Evolutionary conservation across 371 early-diverging fungal species (phyloP).

Genomic region (Capniomyces stellatus): DNA sequence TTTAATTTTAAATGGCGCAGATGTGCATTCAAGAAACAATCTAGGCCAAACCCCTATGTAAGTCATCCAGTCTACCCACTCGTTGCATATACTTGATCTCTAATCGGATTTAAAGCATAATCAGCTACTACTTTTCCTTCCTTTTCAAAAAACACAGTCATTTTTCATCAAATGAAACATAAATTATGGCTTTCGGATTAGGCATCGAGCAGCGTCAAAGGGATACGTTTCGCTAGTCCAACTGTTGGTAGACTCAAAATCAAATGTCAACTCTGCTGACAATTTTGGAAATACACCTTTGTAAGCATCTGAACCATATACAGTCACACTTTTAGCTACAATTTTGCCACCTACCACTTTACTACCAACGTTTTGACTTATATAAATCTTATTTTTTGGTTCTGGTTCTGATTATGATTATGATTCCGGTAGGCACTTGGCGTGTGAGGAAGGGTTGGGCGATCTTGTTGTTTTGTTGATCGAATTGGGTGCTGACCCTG

Average conservation of each 20-base stretch:
- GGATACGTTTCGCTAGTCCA: not conserved
- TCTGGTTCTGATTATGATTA: too few species aligned
- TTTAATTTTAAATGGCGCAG: not conserved
- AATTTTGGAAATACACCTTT: slow-evolving; percentile 1
- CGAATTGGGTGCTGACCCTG: not conserved
- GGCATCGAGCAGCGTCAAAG: not conserved
- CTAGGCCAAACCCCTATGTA: not conserved
- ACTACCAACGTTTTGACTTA: too few species aligned
- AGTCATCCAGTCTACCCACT: not conserved
- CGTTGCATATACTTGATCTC: too few species aligned
- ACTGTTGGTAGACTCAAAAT: not conserved
- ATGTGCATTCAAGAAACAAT: not conserved
- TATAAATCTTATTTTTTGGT: too few species aligned
- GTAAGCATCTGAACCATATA: not conserved
- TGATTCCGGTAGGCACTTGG: not conserved
- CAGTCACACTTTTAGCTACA: not conserved
- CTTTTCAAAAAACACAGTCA: too few species aligned
- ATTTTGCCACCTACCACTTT: too few species aligned
- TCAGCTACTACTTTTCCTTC: too few species aligned
- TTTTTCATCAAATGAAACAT: too few species aligned
- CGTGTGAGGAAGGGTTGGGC: slow-evolving; percentile 1
- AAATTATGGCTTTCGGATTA: too few species aligned
- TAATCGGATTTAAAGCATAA: too few species aligned
- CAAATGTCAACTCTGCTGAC: not conserved
- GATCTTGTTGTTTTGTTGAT: not conserved